These are phyloP conservation scores for Tetrahymena malaccensis DNA, from an alignment of 73 alveolate species.

Conservation along the genomic window DNA sequence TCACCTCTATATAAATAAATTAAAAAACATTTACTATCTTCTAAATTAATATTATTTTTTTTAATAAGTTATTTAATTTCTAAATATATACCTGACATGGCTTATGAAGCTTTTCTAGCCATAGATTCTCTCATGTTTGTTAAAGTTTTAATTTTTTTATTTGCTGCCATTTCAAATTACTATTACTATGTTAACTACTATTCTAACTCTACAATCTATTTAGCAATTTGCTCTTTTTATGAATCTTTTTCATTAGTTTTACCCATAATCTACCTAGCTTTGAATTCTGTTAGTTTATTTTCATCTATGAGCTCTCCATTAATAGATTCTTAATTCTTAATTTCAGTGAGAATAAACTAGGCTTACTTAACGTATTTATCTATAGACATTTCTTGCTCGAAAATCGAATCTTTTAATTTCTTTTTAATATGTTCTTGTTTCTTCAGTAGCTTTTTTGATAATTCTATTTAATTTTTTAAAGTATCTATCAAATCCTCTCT, in stretches of 20 bases:
- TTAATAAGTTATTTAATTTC: not conserved
- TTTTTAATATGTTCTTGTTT: slow-evolving; percentile 14
- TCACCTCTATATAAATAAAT: slow-evolving; percentile 48
- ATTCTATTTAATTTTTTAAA: slow-evolving; percentile 27
- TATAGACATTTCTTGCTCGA: slow-evolving; percentile 35
- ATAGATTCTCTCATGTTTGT: slow-evolving; percentile 80
- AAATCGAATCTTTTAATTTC: slow-evolving; percentile 5
- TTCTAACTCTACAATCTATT: slow-evolving; percentile 50
- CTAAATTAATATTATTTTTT: no score
- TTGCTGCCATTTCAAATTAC: slow-evolving; percentile 62
- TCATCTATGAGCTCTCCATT: slow-evolving; percentile 33
- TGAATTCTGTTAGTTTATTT: slow-evolving; percentile 27
- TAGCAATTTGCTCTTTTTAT: slow-evolving; percentile 37
- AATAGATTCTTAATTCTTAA: slow-evolving; percentile 35
- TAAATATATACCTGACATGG: slow-evolving; percentile 47
- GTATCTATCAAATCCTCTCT: not conserved
- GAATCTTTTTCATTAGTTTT: slow-evolving; percentile 43
- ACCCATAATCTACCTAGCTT: slow-evolving; percentile 34
- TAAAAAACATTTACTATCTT: no score
- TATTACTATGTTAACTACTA: slow-evolving; percentile 59
- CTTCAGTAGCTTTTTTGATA: slow-evolving; percentile 19
- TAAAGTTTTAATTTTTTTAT: slow-evolving; percentile 78
- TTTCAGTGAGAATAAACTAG: slow-evolving; percentile 26
- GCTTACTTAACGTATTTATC: slow-evolving; percentile 33
- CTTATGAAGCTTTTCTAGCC: slow-evolving; percentile 93